A percentile compares a stretch with the other conserved stretches of the same genome.
Conservation (phyloP, 176 grass and related monocot genomes). For the Aegilops speltoides region DNA sequence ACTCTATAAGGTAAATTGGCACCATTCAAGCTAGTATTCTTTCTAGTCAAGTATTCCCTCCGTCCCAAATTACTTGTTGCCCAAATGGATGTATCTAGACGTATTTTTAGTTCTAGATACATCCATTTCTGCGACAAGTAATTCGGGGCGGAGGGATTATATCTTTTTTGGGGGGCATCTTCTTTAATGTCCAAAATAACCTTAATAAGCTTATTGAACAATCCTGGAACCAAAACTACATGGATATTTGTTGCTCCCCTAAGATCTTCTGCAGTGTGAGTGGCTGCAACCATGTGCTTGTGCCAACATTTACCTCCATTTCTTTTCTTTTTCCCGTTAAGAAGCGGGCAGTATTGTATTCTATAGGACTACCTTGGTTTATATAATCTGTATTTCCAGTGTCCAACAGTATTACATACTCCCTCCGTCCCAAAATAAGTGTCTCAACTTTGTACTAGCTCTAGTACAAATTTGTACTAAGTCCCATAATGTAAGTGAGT, state of each 20-base stretch:
- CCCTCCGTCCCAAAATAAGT: no score
- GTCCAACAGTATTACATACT: neutral
- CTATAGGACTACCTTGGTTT: neutral
- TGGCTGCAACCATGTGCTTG: neutral
- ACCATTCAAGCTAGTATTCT: constrained; percentile 16
- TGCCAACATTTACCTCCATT: neutral
- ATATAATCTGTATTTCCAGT: neutral
- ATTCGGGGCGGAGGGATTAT: no score
- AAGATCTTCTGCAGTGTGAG: constrained; percentile 12
- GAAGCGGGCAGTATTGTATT: neutral
- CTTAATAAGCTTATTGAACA: constrained; percentile 6
- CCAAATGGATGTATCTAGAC: no score
- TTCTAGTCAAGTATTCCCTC: constrained; percentile 4
- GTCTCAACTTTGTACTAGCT: no score
- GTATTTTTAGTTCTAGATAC: no score
- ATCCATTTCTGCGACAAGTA: no score
- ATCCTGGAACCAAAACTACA: neutral
- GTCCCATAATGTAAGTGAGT: no score
- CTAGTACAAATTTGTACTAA: no score
- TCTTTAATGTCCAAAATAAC: constrained; percentile 24
- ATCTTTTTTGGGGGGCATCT: neutral
- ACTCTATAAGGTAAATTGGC: constrained; percentile 83
- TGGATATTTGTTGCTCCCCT: neutral
- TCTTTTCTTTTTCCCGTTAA: neutral
- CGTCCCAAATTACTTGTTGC: no score